These are phyloP conservation scores for Boletellus emodensis DNA, from an alignment of 768 basidiomycete species.

Conservation along the genomic window DNA sequence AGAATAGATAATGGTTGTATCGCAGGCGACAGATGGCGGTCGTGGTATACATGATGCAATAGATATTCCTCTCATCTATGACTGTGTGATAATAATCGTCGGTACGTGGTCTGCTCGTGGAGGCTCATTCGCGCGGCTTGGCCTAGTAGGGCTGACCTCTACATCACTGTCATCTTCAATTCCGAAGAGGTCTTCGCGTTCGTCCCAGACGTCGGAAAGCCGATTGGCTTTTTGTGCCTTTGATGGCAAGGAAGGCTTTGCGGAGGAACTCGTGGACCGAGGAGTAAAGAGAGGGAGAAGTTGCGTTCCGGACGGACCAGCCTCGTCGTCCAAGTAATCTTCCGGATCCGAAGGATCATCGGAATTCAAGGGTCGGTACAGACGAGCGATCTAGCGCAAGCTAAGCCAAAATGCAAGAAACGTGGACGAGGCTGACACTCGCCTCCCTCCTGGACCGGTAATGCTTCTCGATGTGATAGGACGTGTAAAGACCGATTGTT, in stretches of 20 bases:
- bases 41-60: slow-evolving; percentile 28
- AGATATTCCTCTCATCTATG: slow-evolving; percentile 21
- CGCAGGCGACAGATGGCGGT: slow-evolving; percentile 6
- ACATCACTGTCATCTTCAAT: slow-evolving; percentile 62
- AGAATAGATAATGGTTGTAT: slow-evolving; percentile 12
- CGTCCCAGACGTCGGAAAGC: slow-evolving; percentile 70
- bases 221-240: slow-evolving; percentile 33
- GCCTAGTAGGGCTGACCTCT: slow-evolving; percentile 34
- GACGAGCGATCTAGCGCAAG: slow-evolving; percentile 57
- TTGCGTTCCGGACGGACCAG: slow-evolving; percentile 44
- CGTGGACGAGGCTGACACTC: slow-evolving; percentile 7
- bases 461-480: slow-evolving; percentile 68
- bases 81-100: slow-evolving; percentile 25
- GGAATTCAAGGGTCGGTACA: slow-evolving; percentile 69
- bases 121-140: background rate
- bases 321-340: slow-evolving; percentile 42
- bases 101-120: slow-evolving; percentile 18
- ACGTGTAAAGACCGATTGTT: slow-evolving; percentile 57
- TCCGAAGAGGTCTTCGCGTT: slow-evolving; percentile 70
- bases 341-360: slow-evolving; percentile 51
- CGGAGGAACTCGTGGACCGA: slow-evolving; percentile 8
- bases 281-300: slow-evolving; percentile 51
- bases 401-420: background rate
- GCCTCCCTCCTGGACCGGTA: slow-evolving; percentile 81
- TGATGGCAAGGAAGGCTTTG: slow-evolving; percentile 21